Base-by-base conservation (phyloP, 2,329 filamentous ascomycete species). In the Diaporthe vaccinii region DNA sequence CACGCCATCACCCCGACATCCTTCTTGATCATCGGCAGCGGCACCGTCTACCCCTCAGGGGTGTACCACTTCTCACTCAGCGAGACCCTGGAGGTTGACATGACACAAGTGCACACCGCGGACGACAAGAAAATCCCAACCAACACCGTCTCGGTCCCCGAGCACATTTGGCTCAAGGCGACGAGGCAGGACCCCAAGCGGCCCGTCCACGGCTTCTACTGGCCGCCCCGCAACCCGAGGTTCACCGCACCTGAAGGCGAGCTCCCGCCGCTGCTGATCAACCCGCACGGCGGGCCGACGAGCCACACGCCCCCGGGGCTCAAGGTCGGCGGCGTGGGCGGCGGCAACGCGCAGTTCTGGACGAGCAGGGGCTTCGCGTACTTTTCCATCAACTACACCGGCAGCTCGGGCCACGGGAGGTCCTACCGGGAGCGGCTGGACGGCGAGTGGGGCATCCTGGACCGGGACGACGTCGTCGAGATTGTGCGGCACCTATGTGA, bases 311-410 rank as follows among this genome's bases (percentile, higher is more conserved):
- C 84, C 0, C 84, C 86, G 0, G 87, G 87, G 0, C 82, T 91
- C 0, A 81, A 83, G 17, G 80, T 89, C 57, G 73, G 73, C 53
- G 67, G 57, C 25, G 15, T 72, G n/a, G 62, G 67, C 41, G 73
- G 73, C 57, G 36, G 61, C 9, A 80, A 82, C 28, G 84, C 83
- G 4, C 89, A 91, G 78, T 90, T 88, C 78, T 89, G 86, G 78
- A 90, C 88, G 0, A 87, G 88, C 5, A 83, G 89, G 17, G 89
- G 89, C 5, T 91, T 87, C 73, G 88, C 88, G 1, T 86, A 86
- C 67, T 84, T 87, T 17, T 82, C 83, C 3, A 81, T 90, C 46
- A 90, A 91, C 79, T 89, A 90, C 78, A 85, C 84, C 3, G 89
- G 89, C 4, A 89, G 87, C 1, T 87, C 84, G 0, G 88, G 86